These are phyloP conservation scores for Monosporascus sp. DNA, from an alignment of 2,329 filamentous ascomycete genomes.

Conservation along the genomic window DNA sequence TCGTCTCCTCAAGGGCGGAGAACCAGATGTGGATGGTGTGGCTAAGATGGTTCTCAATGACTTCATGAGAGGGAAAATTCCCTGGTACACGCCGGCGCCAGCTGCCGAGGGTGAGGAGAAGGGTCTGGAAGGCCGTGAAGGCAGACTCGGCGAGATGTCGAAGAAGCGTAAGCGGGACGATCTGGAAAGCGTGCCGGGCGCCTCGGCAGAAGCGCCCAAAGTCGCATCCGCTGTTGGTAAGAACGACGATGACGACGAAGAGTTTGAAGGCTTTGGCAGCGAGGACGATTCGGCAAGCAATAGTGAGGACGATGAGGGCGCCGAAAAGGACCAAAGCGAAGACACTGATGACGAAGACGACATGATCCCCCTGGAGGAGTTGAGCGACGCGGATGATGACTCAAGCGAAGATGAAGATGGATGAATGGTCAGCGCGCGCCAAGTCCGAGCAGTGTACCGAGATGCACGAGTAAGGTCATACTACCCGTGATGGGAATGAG, in stretches of 20 bases:
- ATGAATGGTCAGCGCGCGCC: slow-evolving; percentile 36
- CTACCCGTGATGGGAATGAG: not conserved
- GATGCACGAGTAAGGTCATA: not conserved
- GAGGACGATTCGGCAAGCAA: slow-evolving; percentile 31
- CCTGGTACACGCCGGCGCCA: slow-evolving; percentile 89
- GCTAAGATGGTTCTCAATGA: slow-evolving; percentile 97
- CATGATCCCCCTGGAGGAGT: slow-evolving; percentile 39
- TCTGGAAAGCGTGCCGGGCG: slow-evolving; percentile 26
- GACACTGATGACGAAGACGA: slow-evolving; percentile 39
- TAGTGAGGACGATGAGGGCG: slow-evolving; percentile 23
- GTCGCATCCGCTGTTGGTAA: slow-evolving; percentile 22
- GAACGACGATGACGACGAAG: slow-evolving; percentile 31
- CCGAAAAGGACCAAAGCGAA: slow-evolving; percentile 28
- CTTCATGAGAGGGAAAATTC: slow-evolving; percentile 90
- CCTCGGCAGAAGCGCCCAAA: slow-evolving; percentile 27
- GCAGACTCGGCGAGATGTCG: slow-evolving; percentile 79
- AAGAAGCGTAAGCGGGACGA: slow-evolving; percentile 69
- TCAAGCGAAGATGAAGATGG: slow-evolving; percentile 31
- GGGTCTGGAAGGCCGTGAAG: slow-evolving; percentile 65
- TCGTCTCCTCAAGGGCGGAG: slow-evolving; percentile 82
- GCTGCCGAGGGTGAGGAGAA: slow-evolving; percentile 47
- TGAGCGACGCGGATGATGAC: slow-evolving; percentile 24
- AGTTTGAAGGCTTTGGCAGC: slow-evolving; percentile 46
- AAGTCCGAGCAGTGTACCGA: slow-evolving; percentile 28
- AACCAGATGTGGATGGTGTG: slow-evolving; percentile 89